Conservation (phyloP, 2,329 filamentous ascomycete species). For the Helicocarpus griseus region DNA sequence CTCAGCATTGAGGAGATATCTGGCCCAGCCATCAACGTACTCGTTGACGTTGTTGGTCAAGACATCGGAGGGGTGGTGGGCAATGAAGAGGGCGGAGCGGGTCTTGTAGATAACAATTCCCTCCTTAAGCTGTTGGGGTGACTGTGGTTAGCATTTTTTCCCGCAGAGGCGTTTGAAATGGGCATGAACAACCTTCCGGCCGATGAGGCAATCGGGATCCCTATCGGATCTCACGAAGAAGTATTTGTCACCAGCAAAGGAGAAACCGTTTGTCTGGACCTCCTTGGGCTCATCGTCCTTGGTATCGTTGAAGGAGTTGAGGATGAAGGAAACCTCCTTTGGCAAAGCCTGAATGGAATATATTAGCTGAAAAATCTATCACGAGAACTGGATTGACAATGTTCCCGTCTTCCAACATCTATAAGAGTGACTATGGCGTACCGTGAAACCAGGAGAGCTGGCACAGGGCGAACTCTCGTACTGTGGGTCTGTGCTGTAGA, state of each 20-base stretch:
- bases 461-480: conserved; percentile 72
- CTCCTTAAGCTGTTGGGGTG: conserved; percentile 54
- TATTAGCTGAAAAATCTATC: background rate
- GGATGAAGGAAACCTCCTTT: conserved; percentile 47
- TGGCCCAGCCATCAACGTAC: background rate
- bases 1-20: background rate
- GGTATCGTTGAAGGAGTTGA: conserved; percentile 40
- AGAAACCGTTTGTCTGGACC: conserved; percentile 62
- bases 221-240: conserved; percentile 68
- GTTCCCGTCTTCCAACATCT: background rate
- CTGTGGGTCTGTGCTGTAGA: conserved; percentile 59
- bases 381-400: background rate
- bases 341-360: conserved; percentile 38
- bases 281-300: conserved; percentile 47
- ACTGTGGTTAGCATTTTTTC: background rate
- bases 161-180: background rate
- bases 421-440: conserved; percentile 37
- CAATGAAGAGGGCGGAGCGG: conserved; percentile 76
- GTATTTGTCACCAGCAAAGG: conserved; percentile 68
- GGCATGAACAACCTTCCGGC: background rate
- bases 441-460: conserved; percentile 57
- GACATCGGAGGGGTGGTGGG: conserved; percentile 55
- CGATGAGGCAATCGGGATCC: conserved; percentile 45
- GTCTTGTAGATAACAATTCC: conserved; percentile 81
- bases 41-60: background rate